Evolutionary conservation across 345 rosid species (phyloP).

Genomic region (Turritis glabra): DNA sequence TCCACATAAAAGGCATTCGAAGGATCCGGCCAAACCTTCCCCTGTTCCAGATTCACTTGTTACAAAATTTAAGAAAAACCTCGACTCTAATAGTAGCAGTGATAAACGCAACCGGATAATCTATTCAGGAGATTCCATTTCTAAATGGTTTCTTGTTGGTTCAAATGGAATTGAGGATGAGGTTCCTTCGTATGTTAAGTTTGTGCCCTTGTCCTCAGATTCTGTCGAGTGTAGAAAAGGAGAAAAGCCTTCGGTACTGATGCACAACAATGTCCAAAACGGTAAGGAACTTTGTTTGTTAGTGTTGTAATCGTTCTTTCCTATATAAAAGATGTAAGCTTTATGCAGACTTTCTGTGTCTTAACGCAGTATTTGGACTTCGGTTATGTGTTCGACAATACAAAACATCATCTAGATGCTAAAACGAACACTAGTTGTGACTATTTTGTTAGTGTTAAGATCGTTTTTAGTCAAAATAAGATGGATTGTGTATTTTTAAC

Average conservation of each 20-base stretch:
- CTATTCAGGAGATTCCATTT: constrained; percentile 41
- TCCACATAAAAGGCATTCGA: constrained; percentile 58
- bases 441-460: neutral
- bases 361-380: neutral
- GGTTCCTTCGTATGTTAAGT: constrained; percentile 39
- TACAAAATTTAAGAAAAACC: constrained; percentile 40
- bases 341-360: neutral
- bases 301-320: neutral
- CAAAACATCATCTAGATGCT: neutral
- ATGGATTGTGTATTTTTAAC: neutral
- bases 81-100: constrained; percentile 16
- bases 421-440: neutral
- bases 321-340: neutral
- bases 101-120: constrained; percentile 31
- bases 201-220: constrained; percentile 45
- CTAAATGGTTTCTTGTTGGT: constrained; percentile 56
- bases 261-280: constrained; percentile 22
- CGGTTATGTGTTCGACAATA: neutral
- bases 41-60: constrained; percentile 40
- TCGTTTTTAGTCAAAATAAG: neutral
- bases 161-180: constrained; percentile 40
- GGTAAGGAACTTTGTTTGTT: constrained; percentile 6
- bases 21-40: constrained; percentile 33
- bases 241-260: constrained; percentile 42
- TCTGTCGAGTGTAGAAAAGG: constrained; percentile 32